Evolutionary conservation across 176 grass and related monocot species (phyloP).

Genomic region (Paspalum vaginatum): DNA sequence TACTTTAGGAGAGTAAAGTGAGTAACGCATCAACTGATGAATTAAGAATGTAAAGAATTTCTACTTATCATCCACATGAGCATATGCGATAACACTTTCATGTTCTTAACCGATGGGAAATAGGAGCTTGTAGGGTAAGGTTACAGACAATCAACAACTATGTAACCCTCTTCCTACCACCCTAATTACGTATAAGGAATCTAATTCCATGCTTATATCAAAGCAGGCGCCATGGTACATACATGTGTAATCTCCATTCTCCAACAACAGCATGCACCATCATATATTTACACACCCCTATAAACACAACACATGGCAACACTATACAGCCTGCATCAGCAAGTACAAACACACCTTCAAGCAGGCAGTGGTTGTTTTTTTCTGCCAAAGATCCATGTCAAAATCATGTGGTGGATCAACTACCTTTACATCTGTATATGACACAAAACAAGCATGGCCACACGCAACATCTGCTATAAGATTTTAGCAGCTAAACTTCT

Average conservation of each 20-base stretch:
- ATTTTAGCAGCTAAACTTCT: too few relatives aligned
- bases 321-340: neutral
- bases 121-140: neutral
- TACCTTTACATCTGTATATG: too few relatives aligned
- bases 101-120: neutral
- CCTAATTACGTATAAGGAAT: slow-evolving; percentile 3
- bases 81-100: slow-evolving; percentile 4
- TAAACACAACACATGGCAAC: neutral
- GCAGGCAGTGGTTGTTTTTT: too few relatives aligned
- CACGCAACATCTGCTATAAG: too few relatives aligned
- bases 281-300: neutral
- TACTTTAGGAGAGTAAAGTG: slow-evolving; percentile 20
- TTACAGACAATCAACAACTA: slow-evolving; percentile 25
- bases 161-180: neutral
- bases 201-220: neutral
- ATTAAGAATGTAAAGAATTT: neutral
- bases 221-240: neutral
- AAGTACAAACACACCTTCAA: too few relatives aligned
- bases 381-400: too few relatives aligned
- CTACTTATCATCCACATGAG: slow-evolving; percentile 23
- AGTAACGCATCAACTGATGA: neutral
- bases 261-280: neutral
- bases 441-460: too few relatives aligned
- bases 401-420: too few relatives aligned
- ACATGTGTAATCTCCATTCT: neutral